A percentile compares a stretch with the other conserved stretches of the same genome.
These are phyloP conservation scores for Omphalotus olearius DNA, from an alignment of 1,284 basidiomycete genomes.

Conservation along the genomic window DNA sequence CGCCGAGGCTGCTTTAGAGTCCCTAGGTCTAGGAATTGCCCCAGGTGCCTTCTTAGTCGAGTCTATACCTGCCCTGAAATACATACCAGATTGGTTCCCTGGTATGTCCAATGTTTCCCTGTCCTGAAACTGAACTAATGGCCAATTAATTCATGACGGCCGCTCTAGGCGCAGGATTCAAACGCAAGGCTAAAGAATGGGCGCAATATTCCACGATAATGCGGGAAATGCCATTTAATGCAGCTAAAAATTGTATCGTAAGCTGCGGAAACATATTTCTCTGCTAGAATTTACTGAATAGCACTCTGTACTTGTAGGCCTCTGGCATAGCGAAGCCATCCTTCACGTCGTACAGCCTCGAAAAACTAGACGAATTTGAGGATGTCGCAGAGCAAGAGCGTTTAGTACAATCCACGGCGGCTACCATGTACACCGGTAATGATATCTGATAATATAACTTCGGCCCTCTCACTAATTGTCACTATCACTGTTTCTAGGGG, in stretches of 20 bases:
- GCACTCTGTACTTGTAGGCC: conserved; percentile 11
- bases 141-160: background rate
- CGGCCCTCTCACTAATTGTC: background rate
- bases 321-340: conserved; percentile 19
- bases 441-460: background rate
- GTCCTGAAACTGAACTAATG: background rate
- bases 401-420: conserved; percentile 33
- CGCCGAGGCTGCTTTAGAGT: conserved; percentile 13
- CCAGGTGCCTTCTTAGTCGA: conserved; percentile 21
- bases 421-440: conserved; percentile 29
- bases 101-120: conserved; percentile 8
- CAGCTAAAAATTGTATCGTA: conserved; percentile 20
- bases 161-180: conserved; percentile 14
- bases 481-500: conserved; percentile 9
- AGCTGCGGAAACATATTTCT: background rate
- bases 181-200: conserved; percentile 16
- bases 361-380: conserved; percentile 15
- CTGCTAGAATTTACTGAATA: too few relatives aligned
- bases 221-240: conserved; percentile 21
- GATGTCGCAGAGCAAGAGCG: conserved; percentile 26
- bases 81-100: conserved; percentile 21
- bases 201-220: conserved; percentile 15
- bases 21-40: conserved; percentile 14
- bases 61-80: conserved; percentile 19
- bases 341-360: conserved; percentile 22